Percentiles rank a stretch among this genome's conserved stretches.
Evolutionary conservation across 805 yeast genomes (phyloP).

Genomic region (Dipodascus geniculatus): DNA sequence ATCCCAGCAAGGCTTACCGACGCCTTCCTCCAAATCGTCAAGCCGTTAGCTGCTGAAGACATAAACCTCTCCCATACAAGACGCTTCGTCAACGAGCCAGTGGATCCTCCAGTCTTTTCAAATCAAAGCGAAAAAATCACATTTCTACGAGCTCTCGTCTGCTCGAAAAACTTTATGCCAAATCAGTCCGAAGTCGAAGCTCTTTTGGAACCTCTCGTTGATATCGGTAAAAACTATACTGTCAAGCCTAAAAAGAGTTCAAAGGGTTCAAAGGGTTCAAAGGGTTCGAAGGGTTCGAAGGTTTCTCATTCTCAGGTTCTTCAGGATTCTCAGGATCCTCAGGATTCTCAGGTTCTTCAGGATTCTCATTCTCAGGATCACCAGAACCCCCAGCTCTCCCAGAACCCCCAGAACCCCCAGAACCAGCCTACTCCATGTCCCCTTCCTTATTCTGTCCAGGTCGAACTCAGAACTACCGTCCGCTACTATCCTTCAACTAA

Average conservation of each 20-base stretch:
- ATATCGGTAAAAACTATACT: neutral
- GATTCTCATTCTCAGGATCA: constrained; percentile 9
- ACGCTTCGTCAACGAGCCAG: neutral
- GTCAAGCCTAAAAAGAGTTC: constrained; percentile 27
- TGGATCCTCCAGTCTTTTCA: neutral
- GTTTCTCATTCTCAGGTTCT: too few species aligned
- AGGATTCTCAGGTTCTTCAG: constrained; percentile 27
- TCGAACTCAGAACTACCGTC: constrained; percentile 36
- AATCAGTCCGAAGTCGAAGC: neutral
- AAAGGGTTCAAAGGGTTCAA: too few species aligned
- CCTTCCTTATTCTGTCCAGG: constrained; percentile 1
- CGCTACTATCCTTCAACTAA: constrained; percentile 54
- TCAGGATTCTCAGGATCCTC: too few species aligned
- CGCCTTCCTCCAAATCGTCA: neutral
- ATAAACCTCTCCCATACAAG: neutral
- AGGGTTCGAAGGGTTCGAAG: too few species aligned
- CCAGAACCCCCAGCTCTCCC: neutral
- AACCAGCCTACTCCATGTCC: constrained; percentile 3
- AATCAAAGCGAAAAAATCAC: neutral
- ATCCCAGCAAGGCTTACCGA: neutral
- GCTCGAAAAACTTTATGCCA: neutral
- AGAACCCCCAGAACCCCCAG: constrained; percentile 10
- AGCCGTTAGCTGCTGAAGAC: neutral
- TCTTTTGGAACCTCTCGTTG: neutral
- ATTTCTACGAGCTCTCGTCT: neutral